phyloP scores from a whole-genome alignment of 2,329 filamentous ascomycete species.

The Bisporella sp. region DNA sequence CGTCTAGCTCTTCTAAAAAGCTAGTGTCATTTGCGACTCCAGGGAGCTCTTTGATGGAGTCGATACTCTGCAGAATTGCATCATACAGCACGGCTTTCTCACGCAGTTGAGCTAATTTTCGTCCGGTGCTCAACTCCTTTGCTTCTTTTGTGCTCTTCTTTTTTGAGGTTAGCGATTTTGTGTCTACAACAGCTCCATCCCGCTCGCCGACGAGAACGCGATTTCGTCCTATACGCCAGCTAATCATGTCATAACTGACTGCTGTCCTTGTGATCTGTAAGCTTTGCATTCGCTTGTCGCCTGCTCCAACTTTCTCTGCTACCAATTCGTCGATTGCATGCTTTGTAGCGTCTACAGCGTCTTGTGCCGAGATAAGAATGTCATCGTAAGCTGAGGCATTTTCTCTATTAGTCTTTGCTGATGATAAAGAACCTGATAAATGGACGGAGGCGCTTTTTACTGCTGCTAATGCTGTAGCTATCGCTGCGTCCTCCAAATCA shows the following conservation, averaged over 20 bases:
- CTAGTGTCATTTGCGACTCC: constrained; percentile 79
- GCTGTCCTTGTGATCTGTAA: constrained; percentile 88
- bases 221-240: constrained; percentile 92
- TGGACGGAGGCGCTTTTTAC: constrained; percentile 49
- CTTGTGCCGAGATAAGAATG: constrained; percentile 83
- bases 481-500: constrained; percentile 85
- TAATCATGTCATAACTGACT: constrained; percentile 89
- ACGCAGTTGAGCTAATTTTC: constrained; percentile 71
- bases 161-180: constrained; percentile 34
- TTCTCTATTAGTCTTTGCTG: constrained; percentile 46
- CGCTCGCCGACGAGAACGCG: constrained; percentile 76
- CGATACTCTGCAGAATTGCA: constrained; percentile 81
- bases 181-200: constrained; percentile 62
- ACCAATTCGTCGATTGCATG: constrained; percentile 85
- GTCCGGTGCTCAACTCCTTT: constrained; percentile 62
- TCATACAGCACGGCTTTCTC: constrained; percentile 89
- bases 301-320: constrained; percentile 74
- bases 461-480: constrained; percentile 73
- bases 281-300: constrained; percentile 83
- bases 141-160: constrained; percentile 41
- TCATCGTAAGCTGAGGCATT: constrained; percentile 85
- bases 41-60: constrained; percentile 81
- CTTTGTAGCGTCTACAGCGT: constrained; percentile 89
- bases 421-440: constrained; percentile 41
- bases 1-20: constrained; percentile 72